phyloP scores from a whole-genome alignment of 2,329 filamentous ascomycete genomes.

The Daldinia sp. region DNA sequence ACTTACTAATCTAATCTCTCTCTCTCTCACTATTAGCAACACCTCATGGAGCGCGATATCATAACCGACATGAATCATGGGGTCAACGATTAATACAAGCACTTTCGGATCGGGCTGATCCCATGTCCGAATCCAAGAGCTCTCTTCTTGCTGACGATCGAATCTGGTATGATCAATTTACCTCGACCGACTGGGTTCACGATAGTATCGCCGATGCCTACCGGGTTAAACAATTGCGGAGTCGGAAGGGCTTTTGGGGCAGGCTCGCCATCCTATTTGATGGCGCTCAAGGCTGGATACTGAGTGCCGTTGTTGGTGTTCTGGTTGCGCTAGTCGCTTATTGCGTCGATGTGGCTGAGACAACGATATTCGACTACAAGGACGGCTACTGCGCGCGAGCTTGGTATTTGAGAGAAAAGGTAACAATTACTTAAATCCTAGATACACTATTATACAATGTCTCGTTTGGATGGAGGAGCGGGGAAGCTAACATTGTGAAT shows the following conservation, averaged over 20 bases:
- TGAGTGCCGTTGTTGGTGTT: conserved; percentile 90
- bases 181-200: conserved; percentile 97
- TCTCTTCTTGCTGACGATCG: conserved; percentile 83
- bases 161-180: conserved; percentile 99
- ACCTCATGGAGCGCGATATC: conserved; percentile 57
- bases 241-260: conserved; percentile 86
- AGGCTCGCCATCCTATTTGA: conserved; percentile 82
- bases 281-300: conserved; percentile 91
- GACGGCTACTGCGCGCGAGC: conserved; percentile 81
- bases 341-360: conserved; percentile 87
- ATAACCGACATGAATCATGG: conserved; percentile 70
- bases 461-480: neutral
- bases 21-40: conserved; percentile 35
- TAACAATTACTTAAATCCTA: conserved; percentile 48
- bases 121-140: conserved; percentile 72
- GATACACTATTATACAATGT: neutral
- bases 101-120: conserved; percentile 68
- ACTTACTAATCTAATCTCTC: conserved; percentile 7
- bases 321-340: conserved; percentile 89
- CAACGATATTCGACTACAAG: conserved; percentile 89
- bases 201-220: conserved; percentile 96
- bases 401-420: conserved; percentile 82
- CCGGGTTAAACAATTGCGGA: conserved; percentile 84
- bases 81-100: conserved; percentile 72
- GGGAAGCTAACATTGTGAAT: conserved; percentile 35